Percentiles rank a stretch among this genome's conserved stretches.
Evolutionary conservation across 768 basidiomycete species (phyloP).

Genomic region (Suillus alpinus): DNA sequence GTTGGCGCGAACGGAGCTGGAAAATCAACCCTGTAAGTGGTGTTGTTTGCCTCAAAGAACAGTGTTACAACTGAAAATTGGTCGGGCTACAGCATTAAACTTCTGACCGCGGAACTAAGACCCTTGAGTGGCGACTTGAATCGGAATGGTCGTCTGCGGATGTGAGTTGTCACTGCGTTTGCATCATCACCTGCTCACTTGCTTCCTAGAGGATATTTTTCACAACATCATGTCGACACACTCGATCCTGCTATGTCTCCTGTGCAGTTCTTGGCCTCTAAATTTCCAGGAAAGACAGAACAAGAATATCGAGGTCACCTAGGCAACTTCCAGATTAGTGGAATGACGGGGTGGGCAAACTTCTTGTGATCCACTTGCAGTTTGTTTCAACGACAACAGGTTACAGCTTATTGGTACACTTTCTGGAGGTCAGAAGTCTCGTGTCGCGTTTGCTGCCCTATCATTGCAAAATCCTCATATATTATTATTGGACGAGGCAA

Average conservation of each 20-base stretch:
- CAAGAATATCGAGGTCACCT: constrained; percentile 96
- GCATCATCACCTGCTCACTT: constrained; percentile 4
- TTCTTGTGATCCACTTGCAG: neutral
- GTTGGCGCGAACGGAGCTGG: constrained; percentile 95
- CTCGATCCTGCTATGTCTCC: constrained; percentile 83
- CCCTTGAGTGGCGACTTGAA: constrained; percentile 78
- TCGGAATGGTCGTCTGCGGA: constrained; percentile 86
- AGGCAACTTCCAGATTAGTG: constrained; percentile 96
- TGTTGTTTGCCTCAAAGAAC: constrained; percentile 3
- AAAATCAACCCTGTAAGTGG: constrained; percentile 85
- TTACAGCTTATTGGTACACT: constrained; percentile 89
- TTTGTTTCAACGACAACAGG: constrained; percentile 29
- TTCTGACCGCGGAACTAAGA: constrained; percentile 81
- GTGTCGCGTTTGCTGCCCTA: constrained; percentile 88
- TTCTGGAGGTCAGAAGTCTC: constrained; percentile 93
- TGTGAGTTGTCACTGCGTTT: constrained; percentile 48
- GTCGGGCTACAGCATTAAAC: constrained; percentile 66
- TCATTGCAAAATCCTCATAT: constrained; percentile 90
- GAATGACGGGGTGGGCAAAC: constrained; percentile 76
- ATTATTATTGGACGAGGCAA: constrained; percentile 88
- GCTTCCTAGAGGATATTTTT: constrained; percentile 73
- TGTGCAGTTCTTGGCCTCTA: constrained; percentile 88
- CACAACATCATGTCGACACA: constrained; percentile 95
- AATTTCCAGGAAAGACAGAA: constrained; percentile 91
- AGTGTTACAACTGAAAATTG: neutral